Conservation (phyloP, 2,329 filamentous ascomycete species). For the Pseudogymnoascus sp. region DNA sequence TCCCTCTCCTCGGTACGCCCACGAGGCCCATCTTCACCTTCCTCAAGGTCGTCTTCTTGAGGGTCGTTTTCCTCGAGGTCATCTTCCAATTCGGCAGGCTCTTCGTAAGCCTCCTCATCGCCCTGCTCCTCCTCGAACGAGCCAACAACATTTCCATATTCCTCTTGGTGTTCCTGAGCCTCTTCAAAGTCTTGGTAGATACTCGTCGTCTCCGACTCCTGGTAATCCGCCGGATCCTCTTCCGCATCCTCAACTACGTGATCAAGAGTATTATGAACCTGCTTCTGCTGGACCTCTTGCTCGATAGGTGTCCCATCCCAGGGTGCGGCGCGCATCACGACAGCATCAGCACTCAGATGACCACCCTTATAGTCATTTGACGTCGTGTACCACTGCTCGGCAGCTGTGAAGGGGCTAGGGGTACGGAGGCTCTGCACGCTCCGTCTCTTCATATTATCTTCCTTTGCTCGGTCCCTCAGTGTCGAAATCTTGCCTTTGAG, state of each 20-base stretch:
- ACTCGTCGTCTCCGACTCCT: constrained; percentile 21
- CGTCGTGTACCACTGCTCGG: constrained; percentile 28
- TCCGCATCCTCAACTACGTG: not conserved
- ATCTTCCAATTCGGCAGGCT: not conserved
- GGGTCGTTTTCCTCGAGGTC: not conserved
- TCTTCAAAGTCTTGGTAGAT: constrained; percentile 24
- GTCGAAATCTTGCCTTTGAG: constrained; percentile 59
- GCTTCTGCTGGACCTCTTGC: not conserved
- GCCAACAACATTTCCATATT: not conserved
- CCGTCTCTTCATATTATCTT: constrained; percentile 54
- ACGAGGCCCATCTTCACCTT: constrained; percentile 8
- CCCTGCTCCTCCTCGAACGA: not conserved
- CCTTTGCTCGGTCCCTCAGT: constrained; percentile 54
- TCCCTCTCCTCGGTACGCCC: not conserved
- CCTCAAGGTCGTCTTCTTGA: not conserved
- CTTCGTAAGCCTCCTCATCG: not conserved
- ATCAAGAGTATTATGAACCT: not conserved
- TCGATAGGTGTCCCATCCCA: constrained; percentile 18
- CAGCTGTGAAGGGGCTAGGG: constrained; percentile 39
- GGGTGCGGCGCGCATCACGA: constrained; percentile 16
- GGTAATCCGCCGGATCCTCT: constrained; percentile 15
- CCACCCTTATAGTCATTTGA: constrained; percentile 20
- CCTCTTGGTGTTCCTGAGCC: constrained; percentile 15
- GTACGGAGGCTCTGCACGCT: constrained; percentile 54
- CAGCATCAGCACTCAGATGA: constrained; percentile 22